Conservation (phyloP, 2,329 filamentous ascomycete genomes). For the Setomelanomma holmii region DNA sequence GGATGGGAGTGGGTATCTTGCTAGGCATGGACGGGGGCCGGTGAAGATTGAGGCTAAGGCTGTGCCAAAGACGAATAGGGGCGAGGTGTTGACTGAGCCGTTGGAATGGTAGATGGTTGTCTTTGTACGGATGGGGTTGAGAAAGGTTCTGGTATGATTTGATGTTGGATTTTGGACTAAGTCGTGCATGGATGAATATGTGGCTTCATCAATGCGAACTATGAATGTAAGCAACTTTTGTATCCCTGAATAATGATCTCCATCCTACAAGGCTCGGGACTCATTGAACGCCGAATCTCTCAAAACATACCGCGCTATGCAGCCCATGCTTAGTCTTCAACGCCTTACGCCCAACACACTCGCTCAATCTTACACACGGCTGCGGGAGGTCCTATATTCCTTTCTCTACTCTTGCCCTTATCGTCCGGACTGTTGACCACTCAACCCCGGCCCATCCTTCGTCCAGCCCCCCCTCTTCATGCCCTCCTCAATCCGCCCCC, state of each 20-base stretch:
- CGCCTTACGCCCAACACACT: constrained; percentile 14
- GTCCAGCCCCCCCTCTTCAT: constrained; percentile 89
- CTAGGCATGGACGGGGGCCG: constrained; percentile 61
- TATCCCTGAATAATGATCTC: too few species aligned
- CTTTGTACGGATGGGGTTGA: too few species aligned
- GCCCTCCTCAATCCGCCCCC: constrained; percentile 84
- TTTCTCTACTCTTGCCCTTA: constrained; percentile 2
- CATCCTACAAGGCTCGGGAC: too few species aligned
- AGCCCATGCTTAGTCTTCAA: constrained; percentile 12
- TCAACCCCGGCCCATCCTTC: constrained; percentile 67
- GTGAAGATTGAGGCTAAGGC: constrained; percentile 71
- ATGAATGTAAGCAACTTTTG: too few species aligned
- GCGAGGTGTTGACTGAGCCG: constrained; percentile 82
- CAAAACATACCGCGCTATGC: constrained; percentile 18
- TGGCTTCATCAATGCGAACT: not conserved
- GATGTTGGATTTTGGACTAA: not conserved
- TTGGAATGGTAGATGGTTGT: constrained; percentile 89
- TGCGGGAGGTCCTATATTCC: too few species aligned
- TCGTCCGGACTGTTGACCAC: constrained; percentile 25
- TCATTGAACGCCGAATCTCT: constrained; percentile 5
- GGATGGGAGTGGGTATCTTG: constrained; percentile 83
- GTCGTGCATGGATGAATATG: not conserved
- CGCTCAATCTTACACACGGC: not conserved
- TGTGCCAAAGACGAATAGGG: constrained; percentile 87
- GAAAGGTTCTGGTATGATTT: too few species aligned